Conservation (phyloP, 352 stramenopile species). For the Blastocystis sp. region DNA sequence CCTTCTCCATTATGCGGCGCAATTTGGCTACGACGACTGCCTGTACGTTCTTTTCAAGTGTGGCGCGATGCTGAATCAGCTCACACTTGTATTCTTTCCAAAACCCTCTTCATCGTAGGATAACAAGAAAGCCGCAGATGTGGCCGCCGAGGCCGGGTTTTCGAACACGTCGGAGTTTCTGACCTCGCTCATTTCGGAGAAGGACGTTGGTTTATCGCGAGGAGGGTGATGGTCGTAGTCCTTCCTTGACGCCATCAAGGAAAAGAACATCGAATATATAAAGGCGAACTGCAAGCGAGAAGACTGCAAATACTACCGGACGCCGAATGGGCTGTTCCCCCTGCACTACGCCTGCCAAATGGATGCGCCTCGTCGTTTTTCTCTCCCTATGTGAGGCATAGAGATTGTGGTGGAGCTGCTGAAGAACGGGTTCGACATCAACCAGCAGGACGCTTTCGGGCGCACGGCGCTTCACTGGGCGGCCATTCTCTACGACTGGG, state of each 20-base stretch:
- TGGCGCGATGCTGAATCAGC: conserved; percentile 37
- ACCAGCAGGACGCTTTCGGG: conserved; percentile 47
- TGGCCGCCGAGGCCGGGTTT: conserved; percentile 52
- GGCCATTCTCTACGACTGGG: conserved; percentile 48
- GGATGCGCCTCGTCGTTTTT: background rate
- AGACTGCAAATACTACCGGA: conserved; percentile 68
- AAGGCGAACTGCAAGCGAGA: conserved; percentile 27
- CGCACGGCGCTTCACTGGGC: conserved; percentile 57
- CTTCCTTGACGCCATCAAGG: conserved; percentile 34
- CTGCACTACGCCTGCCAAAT: conserved; percentile 43
- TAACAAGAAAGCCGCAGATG: conserved; percentile 11
- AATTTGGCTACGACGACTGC: conserved; percentile 40
- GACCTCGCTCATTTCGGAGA: conserved; percentile 17
- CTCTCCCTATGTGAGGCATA: background rate
- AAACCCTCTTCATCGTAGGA: conserved; percentile 14
- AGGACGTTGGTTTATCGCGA: background rate
- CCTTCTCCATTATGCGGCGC: conserved; percentile 59
- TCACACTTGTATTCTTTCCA: conserved; percentile 28
- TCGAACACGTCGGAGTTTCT: conserved; percentile 55
- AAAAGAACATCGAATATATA: conserved; percentile 40
- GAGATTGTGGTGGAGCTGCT: conserved; percentile 57
- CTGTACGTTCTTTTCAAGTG: conserved; percentile 62
- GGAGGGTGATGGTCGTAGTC: background rate
- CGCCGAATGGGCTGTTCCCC: conserved; percentile 33
- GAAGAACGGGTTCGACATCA: conserved; percentile 23